Conservation (phyloP, 768 basidiomycete genomes). For the Rossbeevera mucosa region DNA sequence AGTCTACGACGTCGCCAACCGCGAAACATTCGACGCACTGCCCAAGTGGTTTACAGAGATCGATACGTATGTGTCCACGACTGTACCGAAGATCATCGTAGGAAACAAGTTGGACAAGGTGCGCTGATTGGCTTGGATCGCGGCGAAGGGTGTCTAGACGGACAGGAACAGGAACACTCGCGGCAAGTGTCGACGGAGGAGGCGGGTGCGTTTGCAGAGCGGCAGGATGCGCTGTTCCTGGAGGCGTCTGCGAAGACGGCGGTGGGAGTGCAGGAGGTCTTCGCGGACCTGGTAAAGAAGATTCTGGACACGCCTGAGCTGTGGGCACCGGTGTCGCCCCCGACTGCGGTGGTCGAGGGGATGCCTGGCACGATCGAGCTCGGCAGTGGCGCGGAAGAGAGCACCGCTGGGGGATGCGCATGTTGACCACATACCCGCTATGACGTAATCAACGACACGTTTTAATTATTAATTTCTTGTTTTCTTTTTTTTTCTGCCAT, state of each 20-base stretch:
- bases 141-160: background rate
- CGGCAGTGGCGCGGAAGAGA: constrained; percentile 5
- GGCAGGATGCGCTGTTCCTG: constrained; percentile 82
- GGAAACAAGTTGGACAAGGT: constrained; percentile 95
- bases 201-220: constrained; percentile 71
- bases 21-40: constrained; percentile 92
- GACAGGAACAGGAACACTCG: constrained; percentile 74
- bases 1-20: constrained; percentile 95
- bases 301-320: constrained; percentile 82
- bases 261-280: constrained; percentile 73
- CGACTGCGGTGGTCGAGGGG: constrained; percentile 14
- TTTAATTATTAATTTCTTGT: constrained; percentile 3
- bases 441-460: constrained; percentile 24
- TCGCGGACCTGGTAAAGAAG: constrained; percentile 70
- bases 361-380: constrained; percentile 46
- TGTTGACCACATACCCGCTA: constrained; percentile 21
- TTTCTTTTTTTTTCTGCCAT: constrained; percentile 5
- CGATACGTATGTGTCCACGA: constrained; percentile 83
- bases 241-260: constrained; percentile 94
- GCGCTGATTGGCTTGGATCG: constrained; percentile 4
- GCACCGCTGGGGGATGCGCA: constrained; percentile 26
- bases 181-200: constrained; percentile 80
- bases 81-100: constrained; percentile 91
- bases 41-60: constrained; percentile 90
- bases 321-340: constrained; percentile 48